Conservation (phyloP, 1,139 yeast genomes). For the Nakaseomyces delphensis region DNA sequence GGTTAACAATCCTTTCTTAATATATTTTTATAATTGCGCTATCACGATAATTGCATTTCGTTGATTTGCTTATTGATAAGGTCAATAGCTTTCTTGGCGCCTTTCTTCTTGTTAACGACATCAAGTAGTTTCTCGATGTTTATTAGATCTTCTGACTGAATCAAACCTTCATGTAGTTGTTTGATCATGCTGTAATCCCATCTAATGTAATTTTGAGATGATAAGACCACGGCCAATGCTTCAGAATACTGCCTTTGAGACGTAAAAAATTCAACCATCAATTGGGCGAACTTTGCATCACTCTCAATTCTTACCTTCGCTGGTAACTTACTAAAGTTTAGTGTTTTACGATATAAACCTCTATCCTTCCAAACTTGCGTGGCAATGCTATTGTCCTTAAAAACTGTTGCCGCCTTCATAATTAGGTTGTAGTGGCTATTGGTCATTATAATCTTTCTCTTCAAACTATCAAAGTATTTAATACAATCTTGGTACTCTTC, state of each 20-base stretch:
- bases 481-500: constrained; percentile 1
- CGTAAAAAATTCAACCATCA: constrained; percentile 27
- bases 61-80: constrained; percentile 2
- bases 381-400: constrained; percentile 48
- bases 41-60: constrained; percentile 1
- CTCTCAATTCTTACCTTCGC: constrained; percentile 37
- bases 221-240: constrained; percentile 57
- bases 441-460: constrained; percentile 33
- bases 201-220: constrained; percentile 58
- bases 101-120: constrained; percentile 21
- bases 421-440: constrained; percentile 53
- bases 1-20: background rate
- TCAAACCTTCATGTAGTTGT: constrained; percentile 41
- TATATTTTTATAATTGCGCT: background rate
- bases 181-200: constrained; percentile 62
- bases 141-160: constrained; percentile 41
- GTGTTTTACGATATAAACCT: constrained; percentile 58
- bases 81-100: constrained; percentile 2
- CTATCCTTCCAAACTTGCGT: constrained; percentile 67
- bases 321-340: constrained; percentile 37
- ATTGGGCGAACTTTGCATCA: constrained; percentile 36
- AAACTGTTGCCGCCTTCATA: constrained; percentile 54
- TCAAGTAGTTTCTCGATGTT: constrained; percentile 28
- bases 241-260: constrained; percentile 40
- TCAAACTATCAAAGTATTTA: constrained; percentile 16